phyloP scores from a whole-genome alignment of 2,329 filamentous ascomycete species.

The Arthrobotrys sinensis region DNA sequence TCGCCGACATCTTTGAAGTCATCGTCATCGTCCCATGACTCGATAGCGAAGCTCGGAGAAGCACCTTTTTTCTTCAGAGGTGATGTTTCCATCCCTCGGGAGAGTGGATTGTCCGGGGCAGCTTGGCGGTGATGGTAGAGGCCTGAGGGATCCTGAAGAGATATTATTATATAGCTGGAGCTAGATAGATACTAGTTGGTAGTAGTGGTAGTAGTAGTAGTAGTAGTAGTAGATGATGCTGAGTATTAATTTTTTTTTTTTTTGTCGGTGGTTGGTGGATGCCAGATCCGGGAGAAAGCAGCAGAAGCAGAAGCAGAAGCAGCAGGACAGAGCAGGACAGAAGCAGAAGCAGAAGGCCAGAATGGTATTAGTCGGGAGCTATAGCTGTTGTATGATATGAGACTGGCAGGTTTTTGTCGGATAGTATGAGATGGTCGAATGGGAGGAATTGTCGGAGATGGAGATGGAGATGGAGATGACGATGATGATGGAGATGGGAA shows the following conservation, averaged over 20 bases:
- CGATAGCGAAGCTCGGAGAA: slow-evolving; percentile 70
- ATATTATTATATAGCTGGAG: too few relatives aligned
- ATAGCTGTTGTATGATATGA: slow-evolving; percentile 62
- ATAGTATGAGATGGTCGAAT: neutral
- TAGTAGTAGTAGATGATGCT: slow-evolving; percentile 15
- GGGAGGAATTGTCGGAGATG: neutral
- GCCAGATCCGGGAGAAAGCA: slow-evolving; percentile 50
- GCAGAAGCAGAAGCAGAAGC: neutral
- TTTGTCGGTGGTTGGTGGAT: neutral
- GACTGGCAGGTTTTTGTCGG: neutral
- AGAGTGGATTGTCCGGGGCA: slow-evolving; percentile 45
- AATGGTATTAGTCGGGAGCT: slow-evolving; percentile 72
- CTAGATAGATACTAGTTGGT: too few relatives aligned
- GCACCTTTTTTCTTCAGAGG: slow-evolving; percentile 60
- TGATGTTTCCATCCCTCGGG: slow-evolving; percentile 61
- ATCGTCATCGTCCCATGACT: slow-evolving; percentile 82
- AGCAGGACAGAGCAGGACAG: slow-evolving; percentile 41
- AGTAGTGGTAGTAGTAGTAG: neutral
- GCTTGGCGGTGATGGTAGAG: slow-evolving; percentile 41
- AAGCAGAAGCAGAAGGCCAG: slow-evolving; percentile 53
- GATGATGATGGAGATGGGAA: neutral
- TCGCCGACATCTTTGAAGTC: slow-evolving; percentile 80
- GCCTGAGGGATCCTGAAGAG: too few relatives aligned
- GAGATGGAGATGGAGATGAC: neutral
- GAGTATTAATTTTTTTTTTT: slow-evolving; percentile 34